Evolutionary conservation across 148 eudicot species (phyloP).

Genomic region (Camellia lanceoleosa): DNA sequence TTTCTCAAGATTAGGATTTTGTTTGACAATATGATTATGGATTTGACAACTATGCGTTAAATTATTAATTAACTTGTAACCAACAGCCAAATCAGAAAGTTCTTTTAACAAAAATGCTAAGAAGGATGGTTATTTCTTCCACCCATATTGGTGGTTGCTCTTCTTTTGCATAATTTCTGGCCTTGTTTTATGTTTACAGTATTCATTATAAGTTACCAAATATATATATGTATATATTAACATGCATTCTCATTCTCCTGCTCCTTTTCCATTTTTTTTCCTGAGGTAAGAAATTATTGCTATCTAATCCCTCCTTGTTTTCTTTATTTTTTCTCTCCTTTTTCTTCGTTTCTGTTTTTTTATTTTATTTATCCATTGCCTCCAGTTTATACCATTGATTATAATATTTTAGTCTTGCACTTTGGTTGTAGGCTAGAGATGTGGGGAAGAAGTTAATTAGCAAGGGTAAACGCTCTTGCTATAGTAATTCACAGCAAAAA

Average conservation of each 20-base stretch:
- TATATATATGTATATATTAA: neutral
- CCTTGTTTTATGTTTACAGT: neutral
- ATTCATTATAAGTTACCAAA: neutral
- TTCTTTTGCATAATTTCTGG: neutral
- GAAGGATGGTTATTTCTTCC: neutral
- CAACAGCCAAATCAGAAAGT: neutral
- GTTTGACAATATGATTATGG: no score
- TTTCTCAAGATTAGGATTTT: no score
- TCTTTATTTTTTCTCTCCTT: neutral
- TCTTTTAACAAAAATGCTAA: neutral
- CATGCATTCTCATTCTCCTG: neutral
- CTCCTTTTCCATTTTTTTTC: neutral
- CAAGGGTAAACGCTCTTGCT: slow-evolving; percentile 48
- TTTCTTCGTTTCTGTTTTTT: neutral
- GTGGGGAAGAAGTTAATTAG: slow-evolving; percentile 41
- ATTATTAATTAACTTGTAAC: slow-evolving; percentile 2
- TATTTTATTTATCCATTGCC: neutral
- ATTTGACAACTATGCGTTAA: neutral
- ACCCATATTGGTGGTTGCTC: neutral
- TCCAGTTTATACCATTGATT: neutral
- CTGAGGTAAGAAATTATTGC: neutral
- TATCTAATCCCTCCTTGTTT: slow-evolving; percentile 4
- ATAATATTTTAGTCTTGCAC: neutral
- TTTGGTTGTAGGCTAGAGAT: slow-evolving; percentile 48
- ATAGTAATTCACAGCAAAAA: slow-evolving; percentile 48